Percentiles rank a stretch among this genome's conserved stretches.
Evolutionary conservation across 768 basidiomycete genomes (phyloP).

Genomic region (Tricholoma matsutake): DNA sequence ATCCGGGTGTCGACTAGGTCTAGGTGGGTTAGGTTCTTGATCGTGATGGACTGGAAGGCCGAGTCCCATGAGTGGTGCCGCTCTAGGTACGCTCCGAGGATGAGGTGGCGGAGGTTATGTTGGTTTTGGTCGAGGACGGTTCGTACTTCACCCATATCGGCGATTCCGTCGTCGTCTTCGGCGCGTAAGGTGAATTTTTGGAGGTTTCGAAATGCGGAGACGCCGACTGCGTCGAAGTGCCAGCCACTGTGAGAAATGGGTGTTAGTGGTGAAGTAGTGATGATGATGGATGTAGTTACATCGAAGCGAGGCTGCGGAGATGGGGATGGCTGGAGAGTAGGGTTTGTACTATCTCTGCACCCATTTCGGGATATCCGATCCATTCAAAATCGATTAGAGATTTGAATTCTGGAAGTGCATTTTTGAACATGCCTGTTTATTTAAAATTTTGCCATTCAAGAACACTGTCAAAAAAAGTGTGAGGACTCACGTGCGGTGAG

Average conservation of each 20-base stretch:
- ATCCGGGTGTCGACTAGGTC: conserved; percentile 72
- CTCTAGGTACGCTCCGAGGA: conserved; percentile 66
- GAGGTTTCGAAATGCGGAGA: conserved; percentile 57
- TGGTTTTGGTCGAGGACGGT: conserved; percentile 61
- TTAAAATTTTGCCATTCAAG: background rate
- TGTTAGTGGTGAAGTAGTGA: background rate
- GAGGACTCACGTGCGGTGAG: conserved; percentile 34
- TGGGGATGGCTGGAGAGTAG: conserved; percentile 52
- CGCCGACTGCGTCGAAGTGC: conserved; percentile 72
- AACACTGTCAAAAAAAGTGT: background rate
- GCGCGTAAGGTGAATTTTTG: conserved; percentile 66
- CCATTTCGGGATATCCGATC: conserved; percentile 74
- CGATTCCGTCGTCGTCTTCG: conserved; percentile 69
- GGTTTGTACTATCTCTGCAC: conserved; percentile 62
- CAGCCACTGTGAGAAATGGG: conserved; percentile 44
- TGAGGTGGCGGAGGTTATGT: conserved; percentile 54
- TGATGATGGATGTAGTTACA: conserved; percentile 32
- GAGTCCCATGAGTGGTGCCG: conserved; percentile 66
- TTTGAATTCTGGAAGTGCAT: conserved; percentile 60
- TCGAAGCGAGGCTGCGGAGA: conserved; percentile 55
- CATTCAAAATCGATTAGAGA: conserved; percentile 64
- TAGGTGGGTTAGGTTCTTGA: conserved; percentile 65
- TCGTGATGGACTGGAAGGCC: conserved; percentile 59
- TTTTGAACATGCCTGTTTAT: conserved; percentile 53
- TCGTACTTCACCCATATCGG: conserved; percentile 66